Conservation (phyloP, 139 green algal species). For the Chlorella sp. region DNA sequence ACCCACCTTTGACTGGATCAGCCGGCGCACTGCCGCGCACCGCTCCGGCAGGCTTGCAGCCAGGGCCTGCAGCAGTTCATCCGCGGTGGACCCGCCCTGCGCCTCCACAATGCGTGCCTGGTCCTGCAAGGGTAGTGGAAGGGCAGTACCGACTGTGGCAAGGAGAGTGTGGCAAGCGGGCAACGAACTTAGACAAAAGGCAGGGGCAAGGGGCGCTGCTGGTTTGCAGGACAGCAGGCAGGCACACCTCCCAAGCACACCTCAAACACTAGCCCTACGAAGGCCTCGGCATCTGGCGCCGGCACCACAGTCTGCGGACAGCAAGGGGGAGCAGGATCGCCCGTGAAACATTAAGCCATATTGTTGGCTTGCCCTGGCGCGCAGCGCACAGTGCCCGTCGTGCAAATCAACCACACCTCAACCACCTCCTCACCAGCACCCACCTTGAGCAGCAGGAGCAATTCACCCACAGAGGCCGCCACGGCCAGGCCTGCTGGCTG, state of each 20-base stretch:
- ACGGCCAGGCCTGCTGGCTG: no score
- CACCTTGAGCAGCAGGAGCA: background rate
- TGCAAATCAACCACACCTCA: background rate
- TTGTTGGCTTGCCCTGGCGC: no score
- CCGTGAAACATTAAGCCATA: no score
- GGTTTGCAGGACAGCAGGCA: background rate
- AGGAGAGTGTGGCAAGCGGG: no score
- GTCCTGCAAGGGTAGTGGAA: background rate
- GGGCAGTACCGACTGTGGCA: no score
- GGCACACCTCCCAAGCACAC: background rate
- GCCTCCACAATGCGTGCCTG: no score
- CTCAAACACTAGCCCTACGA: background rate
- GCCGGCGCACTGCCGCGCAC: background rate
- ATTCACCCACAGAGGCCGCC: no score
- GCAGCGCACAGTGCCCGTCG: no score
- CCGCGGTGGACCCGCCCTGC: background rate
- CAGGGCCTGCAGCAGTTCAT: background rate
- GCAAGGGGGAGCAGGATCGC: no score
- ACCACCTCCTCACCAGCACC: no score
- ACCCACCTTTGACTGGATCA: background rate
- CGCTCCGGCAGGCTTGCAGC: background rate
- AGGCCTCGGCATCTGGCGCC: background rate
- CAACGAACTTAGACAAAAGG: no score
- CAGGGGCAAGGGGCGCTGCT: no score
- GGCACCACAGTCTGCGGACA: background rate